Evolutionary conservation across 148 eudicot species (phyloP), one percentile per base, ranked within the genome.

Genomic region (Arctostaphylos glauca): DNA sequence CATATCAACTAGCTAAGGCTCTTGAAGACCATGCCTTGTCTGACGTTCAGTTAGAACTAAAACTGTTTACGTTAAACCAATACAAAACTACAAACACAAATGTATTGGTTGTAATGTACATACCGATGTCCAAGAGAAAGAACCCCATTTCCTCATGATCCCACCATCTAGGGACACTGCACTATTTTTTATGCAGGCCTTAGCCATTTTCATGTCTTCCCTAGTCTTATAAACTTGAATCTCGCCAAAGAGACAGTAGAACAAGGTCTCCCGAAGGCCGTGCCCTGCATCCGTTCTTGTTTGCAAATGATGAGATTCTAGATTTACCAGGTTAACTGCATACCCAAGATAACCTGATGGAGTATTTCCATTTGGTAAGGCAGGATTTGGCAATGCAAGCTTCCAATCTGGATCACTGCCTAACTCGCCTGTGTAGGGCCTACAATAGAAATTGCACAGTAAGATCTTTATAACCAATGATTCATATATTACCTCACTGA

Each of bases 141-240:
- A 43, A 90, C 48, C 64, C 95, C 94, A 82, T 86, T 88, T 76
- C 90, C 87, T 80, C n/a, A n/a, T n/a, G n/a, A n/a, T n/a, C n/a
- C n/a, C n/a, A n/a, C n/a, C n/a, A n/a, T n/a, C n/a, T n/a, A n/a
- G n/a, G n/a, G n/a, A n/a, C n/a, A n/a, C n/a, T n/a, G n/a, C n/a
- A n/a, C n/a, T n/a, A n/a, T n/a, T n/a, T n/a, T n/a, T n/a, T n/a
- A n/a, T n/a, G n/a, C n/a, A n/a, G n/a, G n/a, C n/a, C n/a, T n/a
- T n/a, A n/a, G n/a, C n/a, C n/a, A n/a, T n/a, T n/a, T n/a, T n/a
- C n/a, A n/a, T n/a, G n/a, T n/a, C n/a, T n/a, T n/a, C n/a, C n/a
- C n/a, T n/a, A n/a, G n/a, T n/a, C n/a, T n/a, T n/a, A n/a, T n/a
- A n/a, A n/a, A n/a, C n/a, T n/a, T n/a, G n/a, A n/a, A n/a, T n/a